These are phyloP conservation scores for Boletus edulis DNA, from an alignment of 768 basidiomycete species.

Conservation along the genomic window DNA sequence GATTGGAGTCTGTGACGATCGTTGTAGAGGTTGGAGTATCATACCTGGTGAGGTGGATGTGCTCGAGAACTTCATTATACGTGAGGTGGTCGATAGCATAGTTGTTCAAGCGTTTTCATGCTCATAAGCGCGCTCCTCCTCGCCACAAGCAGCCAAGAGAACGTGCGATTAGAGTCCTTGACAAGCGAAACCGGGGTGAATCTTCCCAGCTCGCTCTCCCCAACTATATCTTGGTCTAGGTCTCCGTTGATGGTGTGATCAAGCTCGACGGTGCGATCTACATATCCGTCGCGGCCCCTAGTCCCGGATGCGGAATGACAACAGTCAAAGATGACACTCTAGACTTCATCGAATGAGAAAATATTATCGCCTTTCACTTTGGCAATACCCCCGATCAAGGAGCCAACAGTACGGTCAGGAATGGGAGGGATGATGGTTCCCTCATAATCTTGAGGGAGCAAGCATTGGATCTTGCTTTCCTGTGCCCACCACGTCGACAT, in stretches of 20 bases:
- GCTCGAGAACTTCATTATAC: constrained; percentile 22
- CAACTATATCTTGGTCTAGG: constrained; percentile 30
- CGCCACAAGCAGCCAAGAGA: constrained; percentile 42
- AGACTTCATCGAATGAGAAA: background rate
- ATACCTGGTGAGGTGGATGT: background rate
- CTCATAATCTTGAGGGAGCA: constrained; percentile 32
- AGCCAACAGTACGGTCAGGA: constrained; percentile 43
- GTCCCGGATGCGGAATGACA: constrained; percentile 42
- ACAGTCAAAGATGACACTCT: constrained; percentile 48
- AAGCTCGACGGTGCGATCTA: constrained; percentile 7
- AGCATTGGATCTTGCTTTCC: constrained; percentile 8
- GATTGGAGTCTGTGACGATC: background rate
- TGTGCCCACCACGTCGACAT: constrained; percentile 20
- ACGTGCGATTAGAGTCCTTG: constrained; percentile 37
- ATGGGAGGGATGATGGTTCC: constrained; percentile 25
- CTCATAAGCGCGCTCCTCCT: constrained; percentile 36
- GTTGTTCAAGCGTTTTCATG: constrained; percentile 2
- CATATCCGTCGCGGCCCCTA: constrained; percentile 14
- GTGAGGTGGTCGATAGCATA: constrained; percentile 16
- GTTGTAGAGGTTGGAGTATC: constrained; percentile 6
- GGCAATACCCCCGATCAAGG: constrained; percentile 37
- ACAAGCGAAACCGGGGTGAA: constrained; percentile 15
- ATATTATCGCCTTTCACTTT: constrained; percentile 42
- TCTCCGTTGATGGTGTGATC: background rate
- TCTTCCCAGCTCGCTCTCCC: constrained; percentile 8